These are phyloP conservation scores for Vigna reflexopilosa DNA, from an alignment of 306 rosid genomes.

Conservation along the genomic window DNA sequence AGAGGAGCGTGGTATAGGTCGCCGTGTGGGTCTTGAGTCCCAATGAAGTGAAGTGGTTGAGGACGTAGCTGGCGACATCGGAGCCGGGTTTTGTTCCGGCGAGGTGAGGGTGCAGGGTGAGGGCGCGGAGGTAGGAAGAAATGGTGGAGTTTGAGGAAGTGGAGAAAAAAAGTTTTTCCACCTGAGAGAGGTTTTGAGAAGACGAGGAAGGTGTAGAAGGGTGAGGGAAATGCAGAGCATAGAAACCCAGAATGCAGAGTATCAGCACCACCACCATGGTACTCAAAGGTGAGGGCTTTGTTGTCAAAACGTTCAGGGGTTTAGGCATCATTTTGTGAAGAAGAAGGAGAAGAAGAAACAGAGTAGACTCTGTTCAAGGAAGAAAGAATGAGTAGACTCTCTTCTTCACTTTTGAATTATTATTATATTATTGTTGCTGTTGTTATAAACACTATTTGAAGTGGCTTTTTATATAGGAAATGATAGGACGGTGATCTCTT, in stretches of 20 bases:
- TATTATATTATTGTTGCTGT: not conserved
- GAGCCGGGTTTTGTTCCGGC: slow-evolving; percentile 79
- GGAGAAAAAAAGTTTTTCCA: slow-evolving; percentile 66
- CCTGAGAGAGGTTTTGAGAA: slow-evolving; percentile 39
- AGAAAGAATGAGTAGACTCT: not conserved
- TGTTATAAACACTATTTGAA: not conserved
- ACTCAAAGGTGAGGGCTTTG: slow-evolving; percentile 56
- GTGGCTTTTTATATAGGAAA: not conserved
- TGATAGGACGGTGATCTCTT: not conserved
- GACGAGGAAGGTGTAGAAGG: slow-evolving; percentile 31
- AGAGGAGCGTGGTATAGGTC: slow-evolving; percentile 65
- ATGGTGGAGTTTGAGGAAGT: slow-evolving; percentile 69
- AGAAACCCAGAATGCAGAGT: slow-evolving; percentile 69
- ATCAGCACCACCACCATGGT: slow-evolving; percentile 47
- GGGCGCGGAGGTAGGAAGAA: slow-evolving; percentile 76
- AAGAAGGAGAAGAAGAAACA: not conserved
- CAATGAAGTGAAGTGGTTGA: slow-evolving; percentile 56
- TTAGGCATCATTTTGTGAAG: slow-evolving; percentile 56
- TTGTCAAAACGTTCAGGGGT: slow-evolving; percentile 43
- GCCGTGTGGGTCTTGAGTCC: slow-evolving; percentile 60
- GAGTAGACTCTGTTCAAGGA: slow-evolving; percentile 9
- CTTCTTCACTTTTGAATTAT: not conserved
- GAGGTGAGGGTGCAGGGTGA: slow-evolving; percentile 86
- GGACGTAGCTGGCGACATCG: slow-evolving; percentile 54
- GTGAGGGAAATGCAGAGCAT: slow-evolving; percentile 58